These are phyloP conservation scores for Epichloe uncinata DNA, from an alignment of 2,329 filamentous ascomycete genomes.

Conservation along the genomic window DNA sequence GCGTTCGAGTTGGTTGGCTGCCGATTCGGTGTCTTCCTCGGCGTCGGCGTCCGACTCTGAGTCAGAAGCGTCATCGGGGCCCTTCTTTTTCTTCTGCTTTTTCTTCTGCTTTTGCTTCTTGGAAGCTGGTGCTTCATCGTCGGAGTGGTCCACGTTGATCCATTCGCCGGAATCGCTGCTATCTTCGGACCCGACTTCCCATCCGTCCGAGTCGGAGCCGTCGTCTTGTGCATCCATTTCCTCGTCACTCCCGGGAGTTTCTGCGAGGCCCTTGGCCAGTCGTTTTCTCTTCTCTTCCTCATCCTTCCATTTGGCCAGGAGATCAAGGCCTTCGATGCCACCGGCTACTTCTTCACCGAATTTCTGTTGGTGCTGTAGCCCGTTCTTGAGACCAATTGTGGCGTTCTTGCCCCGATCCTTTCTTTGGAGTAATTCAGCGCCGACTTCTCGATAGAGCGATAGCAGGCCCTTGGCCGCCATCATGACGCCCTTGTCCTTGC, in stretches of 20 bases:
- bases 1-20: conserved; percentile 31
- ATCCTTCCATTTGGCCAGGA: conserved; percentile 87
- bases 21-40: conserved; percentile 28
- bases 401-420: conserved; percentile 86
- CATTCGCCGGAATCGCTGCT: conserved; percentile 70
- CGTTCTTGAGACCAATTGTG: conserved; percentile 64
- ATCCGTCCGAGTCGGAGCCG: conserved; percentile 39
- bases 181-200: conserved; percentile 47
- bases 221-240: conserved; percentile 48
- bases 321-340: conserved; percentile 80
- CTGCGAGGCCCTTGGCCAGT: conserved; percentile 53
- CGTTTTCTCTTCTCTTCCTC: conserved; percentile 68
- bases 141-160: conserved; percentile 81
- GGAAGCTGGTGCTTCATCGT: conserved; percentile 56
- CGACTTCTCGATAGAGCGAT: conserved; percentile 82
- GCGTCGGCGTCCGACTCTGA: conserved; percentile 8
- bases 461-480: conserved; percentile 93
- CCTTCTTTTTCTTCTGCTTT: conserved; percentile 13
- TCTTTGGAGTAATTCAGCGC: conserved; percentile 77
- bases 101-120: conserved; percentile 26
- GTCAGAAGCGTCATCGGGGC: no score
- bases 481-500: conserved; percentile 97
- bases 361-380: conserved; percentile 60
- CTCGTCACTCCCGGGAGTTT: conserved; percentile 46
- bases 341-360: conserved; percentile 75